phyloP scores from a whole-genome alignment of 140 eudicot genomes.

The Anethum foeniculum region DNA sequence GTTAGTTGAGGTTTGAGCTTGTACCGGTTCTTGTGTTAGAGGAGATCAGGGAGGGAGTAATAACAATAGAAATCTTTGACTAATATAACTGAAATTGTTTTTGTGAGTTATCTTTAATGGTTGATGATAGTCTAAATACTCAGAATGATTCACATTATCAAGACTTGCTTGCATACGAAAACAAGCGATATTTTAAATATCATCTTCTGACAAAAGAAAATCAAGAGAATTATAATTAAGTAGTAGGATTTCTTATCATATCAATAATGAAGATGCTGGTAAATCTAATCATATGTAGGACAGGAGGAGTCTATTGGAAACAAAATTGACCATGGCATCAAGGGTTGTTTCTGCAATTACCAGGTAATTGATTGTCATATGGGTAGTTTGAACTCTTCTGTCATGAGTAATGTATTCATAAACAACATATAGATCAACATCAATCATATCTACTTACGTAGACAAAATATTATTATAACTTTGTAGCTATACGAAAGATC shows the following conservation, averaged over 20 bases:
- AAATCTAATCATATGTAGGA: neutral
- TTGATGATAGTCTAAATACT: neutral
- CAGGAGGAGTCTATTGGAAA: neutral
- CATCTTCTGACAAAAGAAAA: neutral
- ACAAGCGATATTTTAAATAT: no score
- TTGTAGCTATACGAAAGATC: neutral
- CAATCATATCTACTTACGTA: neutral
- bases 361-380: neutral
- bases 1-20: neutral
- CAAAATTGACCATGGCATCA: neutral
- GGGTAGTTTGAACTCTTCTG: slow-evolving; percentile 5
- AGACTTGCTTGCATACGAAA: neutral
- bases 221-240: neutral
- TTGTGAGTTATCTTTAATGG: neutral
- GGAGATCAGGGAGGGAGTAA: neutral
- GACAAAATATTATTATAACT: neutral
- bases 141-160: neutral
- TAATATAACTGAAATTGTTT: neutral
- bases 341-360: neutral
- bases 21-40: neutral
- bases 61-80: neutral
- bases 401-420: neutral
- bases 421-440: neutral
- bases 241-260: no score
- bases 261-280: neutral